Conservation (phyloP, 352 stramenopile species). For the Pythium biforme region DNA sequence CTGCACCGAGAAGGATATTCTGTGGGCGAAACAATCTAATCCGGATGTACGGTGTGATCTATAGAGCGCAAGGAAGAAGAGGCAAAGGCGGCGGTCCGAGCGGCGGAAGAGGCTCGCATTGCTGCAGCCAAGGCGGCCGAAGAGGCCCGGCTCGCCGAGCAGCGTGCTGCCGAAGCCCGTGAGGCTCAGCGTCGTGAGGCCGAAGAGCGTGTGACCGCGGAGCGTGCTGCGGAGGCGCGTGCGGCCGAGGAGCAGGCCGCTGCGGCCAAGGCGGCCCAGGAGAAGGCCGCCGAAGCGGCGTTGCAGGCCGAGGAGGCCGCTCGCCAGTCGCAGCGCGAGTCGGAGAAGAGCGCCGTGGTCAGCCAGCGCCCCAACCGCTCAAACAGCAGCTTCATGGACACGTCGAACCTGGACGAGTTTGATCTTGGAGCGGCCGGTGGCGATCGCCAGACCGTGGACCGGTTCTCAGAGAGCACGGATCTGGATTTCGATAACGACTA, state of each 20-base stretch:
- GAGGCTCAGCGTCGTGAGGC: constrained; percentile 29
- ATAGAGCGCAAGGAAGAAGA: constrained; percentile 34
- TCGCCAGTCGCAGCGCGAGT: constrained; percentile 20
- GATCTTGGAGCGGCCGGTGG: constrained; percentile 50
- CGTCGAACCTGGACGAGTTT: constrained; percentile 57
- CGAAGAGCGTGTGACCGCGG: constrained; percentile 41
- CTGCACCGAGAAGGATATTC: neutral
- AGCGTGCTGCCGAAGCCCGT: constrained; percentile 23
- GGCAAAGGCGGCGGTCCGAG: constrained; percentile 24
- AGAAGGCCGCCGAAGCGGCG: constrained; percentile 17
- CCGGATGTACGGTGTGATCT: neutral
- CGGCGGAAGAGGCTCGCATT: constrained; percentile 24
- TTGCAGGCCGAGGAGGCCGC: constrained; percentile 23
- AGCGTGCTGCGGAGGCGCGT: constrained; percentile 24
- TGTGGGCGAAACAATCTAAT: neutral
- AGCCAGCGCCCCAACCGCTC: constrained; percentile 10
- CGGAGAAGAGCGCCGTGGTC: constrained; percentile 14
- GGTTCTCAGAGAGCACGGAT: constrained; percentile 66
- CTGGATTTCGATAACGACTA: constrained; percentile 64
- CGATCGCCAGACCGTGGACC: constrained; percentile 39
- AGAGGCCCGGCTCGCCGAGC: constrained; percentile 35
- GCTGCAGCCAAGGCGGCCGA: constrained; percentile 14
- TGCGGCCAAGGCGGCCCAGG: constrained; percentile 24
- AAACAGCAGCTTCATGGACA: constrained; percentile 28
- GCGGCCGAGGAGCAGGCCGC: constrained; percentile 31